phyloP scores from a whole-genome alignment of 495 filamentous ascomycete species.

The Stereocaulon alpinum region DNA sequence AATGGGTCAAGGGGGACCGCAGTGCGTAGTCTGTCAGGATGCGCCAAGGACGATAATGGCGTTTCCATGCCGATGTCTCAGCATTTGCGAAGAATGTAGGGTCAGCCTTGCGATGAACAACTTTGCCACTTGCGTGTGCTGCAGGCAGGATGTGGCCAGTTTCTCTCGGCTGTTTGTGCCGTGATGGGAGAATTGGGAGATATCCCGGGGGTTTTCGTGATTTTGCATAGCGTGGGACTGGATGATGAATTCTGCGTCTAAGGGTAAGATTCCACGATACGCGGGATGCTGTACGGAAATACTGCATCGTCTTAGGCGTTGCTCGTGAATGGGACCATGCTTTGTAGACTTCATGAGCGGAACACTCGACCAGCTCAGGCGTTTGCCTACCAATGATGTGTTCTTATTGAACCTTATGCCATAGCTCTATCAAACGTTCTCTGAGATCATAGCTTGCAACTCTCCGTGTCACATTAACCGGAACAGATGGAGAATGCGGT shows the following conservation, averaged over 20 bases:
- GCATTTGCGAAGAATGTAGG: constrained; percentile 88
- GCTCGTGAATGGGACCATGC: no score
- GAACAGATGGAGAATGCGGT: not conserved
- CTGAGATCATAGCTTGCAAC: no score
- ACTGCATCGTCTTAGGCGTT: no score
- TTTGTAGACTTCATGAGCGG: no score
- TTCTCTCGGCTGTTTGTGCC: constrained; percentile 90
- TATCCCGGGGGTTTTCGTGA: not conserved
- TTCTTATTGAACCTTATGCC: no score
- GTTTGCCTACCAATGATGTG: no score
- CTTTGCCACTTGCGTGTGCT: constrained; percentile 90
- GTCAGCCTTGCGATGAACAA: constrained; percentile 94
- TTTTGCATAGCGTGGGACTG: constrained; percentile 15
- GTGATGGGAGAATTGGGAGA: constrained; percentile 27
- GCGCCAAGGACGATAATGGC: constrained; percentile 82
- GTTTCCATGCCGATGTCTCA: constrained; percentile 93
- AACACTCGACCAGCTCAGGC: no score
- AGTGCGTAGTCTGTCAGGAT: constrained; percentile 88
- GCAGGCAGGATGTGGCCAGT: constrained; percentile 71
- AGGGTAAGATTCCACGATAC: no score
- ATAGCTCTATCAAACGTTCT: no score
- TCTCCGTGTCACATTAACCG: no score
- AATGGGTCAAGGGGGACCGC: constrained; percentile 64
- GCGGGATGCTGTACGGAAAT: no score
- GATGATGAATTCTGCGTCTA: not conserved